Conservation (phyloP, 306 rosid species). For the Potentilla sterilis region DNA sequence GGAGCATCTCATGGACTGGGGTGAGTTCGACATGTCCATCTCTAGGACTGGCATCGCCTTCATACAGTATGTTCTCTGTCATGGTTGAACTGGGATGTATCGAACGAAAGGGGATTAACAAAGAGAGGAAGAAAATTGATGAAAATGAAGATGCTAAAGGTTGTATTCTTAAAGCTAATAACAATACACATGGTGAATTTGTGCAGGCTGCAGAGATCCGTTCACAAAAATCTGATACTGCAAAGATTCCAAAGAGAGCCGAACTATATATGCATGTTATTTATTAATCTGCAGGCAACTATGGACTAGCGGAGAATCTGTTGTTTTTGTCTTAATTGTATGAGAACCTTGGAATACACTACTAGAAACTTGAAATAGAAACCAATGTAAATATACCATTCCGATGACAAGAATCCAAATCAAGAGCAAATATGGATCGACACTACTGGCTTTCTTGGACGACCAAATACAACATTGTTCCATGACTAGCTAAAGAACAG, state of each 20-base stretch:
- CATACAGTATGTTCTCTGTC: neutral
- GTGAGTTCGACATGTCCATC: neutral
- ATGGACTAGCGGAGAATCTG: neutral
- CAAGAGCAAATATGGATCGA: too few relatives aligned
- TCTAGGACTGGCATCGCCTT: neutral
- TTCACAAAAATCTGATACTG: too few relatives aligned
- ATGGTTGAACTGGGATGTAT: neutral
- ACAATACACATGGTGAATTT: neutral
- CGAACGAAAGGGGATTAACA: neutral
- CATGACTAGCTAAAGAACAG: too few relatives aligned
- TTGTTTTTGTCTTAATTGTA: neutral
- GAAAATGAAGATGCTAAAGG: neutral
- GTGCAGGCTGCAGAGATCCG: neutral
- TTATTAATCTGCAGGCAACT: neutral
- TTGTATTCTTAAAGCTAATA: neutral
- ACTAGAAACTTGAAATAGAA: neutral
- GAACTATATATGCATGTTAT: too few relatives aligned
- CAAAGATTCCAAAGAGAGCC: neutral
- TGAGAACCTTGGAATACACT: neutral
- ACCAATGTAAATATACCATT: neutral
- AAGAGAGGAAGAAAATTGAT: neutral
- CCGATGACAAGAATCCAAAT: too few relatives aligned
- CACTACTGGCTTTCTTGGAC: too few relatives aligned
- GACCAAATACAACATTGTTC: too few relatives aligned
- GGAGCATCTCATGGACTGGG: neutral